These are phyloP conservation scores for Metarhizium brunneum DNA, from an alignment of 2,329 filamentous ascomycete species.

Conservation along the genomic window DNA sequence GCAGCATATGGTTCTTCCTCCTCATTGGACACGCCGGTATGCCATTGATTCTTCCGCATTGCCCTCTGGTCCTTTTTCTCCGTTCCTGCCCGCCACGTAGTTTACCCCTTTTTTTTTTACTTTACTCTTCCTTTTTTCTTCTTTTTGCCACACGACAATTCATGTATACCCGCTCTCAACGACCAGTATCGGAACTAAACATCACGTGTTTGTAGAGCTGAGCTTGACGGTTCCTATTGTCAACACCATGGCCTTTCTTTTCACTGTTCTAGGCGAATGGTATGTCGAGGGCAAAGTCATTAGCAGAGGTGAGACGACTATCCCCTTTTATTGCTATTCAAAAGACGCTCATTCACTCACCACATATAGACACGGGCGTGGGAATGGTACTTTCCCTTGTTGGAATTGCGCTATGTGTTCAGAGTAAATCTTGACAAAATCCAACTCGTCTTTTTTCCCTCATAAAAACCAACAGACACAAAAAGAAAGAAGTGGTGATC, in stretches of 20 bases:
- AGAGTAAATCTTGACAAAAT: conserved; percentile 42
- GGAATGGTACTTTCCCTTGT: conserved; percentile 72
- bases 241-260: conserved; percentile 90
- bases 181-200: not conserved
- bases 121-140: not conserved
- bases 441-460: not conserved
- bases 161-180: no score
- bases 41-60: no score
- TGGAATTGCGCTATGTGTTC: conserved; percentile 78
- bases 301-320: conserved; percentile 44
- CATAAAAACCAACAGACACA: not conserved
- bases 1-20: conserved; percentile 93
- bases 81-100: not conserved
- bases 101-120: not conserved
- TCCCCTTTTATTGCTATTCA: not conserved
- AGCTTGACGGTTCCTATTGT: conserved; percentile 92
- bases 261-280: conserved; percentile 92
- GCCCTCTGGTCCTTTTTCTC: not conserved
- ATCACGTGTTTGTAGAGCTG: conserved; percentile 48
- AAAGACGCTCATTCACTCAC: not conserved
- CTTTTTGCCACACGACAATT: not conserved
- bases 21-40: conserved; percentile 84
- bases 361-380: conserved; percentile 62
- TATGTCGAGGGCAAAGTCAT: conserved; percentile 90
- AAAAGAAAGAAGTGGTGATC: not conserved